Conservation (phyloP, 23 red algal species). For the Agarophyton chilense region DNA sequence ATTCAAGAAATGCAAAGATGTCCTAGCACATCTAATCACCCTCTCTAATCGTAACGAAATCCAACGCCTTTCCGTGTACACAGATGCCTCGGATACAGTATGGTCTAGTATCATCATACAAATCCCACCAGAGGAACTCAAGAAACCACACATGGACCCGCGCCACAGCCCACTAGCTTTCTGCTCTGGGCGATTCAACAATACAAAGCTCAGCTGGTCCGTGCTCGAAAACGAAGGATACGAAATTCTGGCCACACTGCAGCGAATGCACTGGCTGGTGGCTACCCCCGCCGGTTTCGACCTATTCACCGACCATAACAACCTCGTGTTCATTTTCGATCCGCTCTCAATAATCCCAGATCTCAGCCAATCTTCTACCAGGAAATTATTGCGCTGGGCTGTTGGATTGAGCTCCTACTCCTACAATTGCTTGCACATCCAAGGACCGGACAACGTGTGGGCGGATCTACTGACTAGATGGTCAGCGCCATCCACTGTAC, state of each 20-base stretch:
- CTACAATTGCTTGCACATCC: slow-evolving; percentile 6
- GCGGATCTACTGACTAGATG: neutral
- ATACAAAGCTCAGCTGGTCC: neutral
- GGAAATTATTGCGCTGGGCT: neutral
- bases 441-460: neutral
- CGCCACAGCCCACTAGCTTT: neutral
- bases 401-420: neutral
- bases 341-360: neutral
- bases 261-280: neutral
- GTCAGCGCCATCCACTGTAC: neutral
- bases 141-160: neutral
- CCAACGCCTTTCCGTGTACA: neutral
- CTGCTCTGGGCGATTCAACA: neutral
- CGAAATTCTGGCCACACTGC: neutral
- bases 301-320: slow-evolving; percentile 4
- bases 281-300: slow-evolving; percentile 3
- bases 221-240: neutral
- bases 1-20: neutral
- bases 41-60: neutral
- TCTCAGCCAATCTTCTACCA: neutral
- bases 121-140: neutral
- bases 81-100: neutral
- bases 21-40: neutral
- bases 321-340: neutral
- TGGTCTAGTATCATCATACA: neutral